Percentiles rank a stretch among this genome's conserved stretches.
Conservation (phyloP, 495 filamentous ascomycete genomes). For the Xylaria grammica region DNA sequence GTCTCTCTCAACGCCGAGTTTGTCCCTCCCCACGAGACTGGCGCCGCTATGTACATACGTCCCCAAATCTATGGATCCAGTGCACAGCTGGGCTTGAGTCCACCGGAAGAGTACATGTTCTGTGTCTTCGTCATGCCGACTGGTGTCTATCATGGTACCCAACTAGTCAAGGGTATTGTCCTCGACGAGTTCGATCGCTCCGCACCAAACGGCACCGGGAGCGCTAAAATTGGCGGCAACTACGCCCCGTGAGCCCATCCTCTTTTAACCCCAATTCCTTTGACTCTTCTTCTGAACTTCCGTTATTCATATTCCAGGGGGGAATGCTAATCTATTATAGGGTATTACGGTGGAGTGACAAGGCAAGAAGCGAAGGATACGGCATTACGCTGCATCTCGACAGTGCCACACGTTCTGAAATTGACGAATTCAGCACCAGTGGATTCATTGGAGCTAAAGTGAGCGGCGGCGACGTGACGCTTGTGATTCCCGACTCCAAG, state of each 20-base stretch:
- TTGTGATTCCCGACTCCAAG: constrained; percentile 80
- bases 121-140: constrained; percentile 83
- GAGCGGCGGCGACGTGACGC: constrained; percentile 62
- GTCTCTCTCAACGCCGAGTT: constrained; percentile 85
- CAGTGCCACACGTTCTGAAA: constrained; percentile 73
- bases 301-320: background rate
- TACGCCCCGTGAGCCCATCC: constrained; percentile 62
- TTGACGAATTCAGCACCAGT: constrained; percentile 90
- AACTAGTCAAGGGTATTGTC: constrained; percentile 79
- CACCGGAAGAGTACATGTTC: constrained; percentile 89
- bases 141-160: constrained; percentile 86
- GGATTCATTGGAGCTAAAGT: constrained; percentile 80
- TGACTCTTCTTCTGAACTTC: background rate
- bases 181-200: constrained; percentile 78
- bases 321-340: background rate
- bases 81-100: constrained; percentile 78
- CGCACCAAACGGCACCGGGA: constrained; percentile 74
- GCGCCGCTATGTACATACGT: constrained; percentile 87
- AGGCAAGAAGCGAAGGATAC: constrained; percentile 71
- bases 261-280: background rate
- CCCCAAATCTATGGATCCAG: constrained; percentile 84
- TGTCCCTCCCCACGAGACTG: constrained; percentile 82
- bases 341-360: constrained; percentile 79
- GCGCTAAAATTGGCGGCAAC: constrained; percentile 78
- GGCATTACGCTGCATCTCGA: constrained; percentile 90